Base-by-base conservation (phyloP, 2,329 filamentous ascomycete species). In the Magnaporthiopsis incrustans region DNA sequence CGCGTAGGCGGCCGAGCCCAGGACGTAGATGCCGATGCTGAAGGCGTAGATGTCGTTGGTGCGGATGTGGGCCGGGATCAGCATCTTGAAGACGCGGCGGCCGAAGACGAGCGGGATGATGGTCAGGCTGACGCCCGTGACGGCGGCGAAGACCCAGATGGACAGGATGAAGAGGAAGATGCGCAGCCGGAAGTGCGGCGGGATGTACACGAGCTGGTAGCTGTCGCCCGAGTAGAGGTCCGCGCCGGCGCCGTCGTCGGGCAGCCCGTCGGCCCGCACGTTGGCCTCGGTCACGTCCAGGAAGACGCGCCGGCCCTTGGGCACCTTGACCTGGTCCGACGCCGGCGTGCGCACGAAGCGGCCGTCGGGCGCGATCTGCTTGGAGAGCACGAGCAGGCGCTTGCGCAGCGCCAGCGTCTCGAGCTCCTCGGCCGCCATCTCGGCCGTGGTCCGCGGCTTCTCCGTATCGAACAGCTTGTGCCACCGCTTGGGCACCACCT, bases 1-100 rank as follows among this genome's bases (percentile, higher is more conserved):
- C 57, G 83, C 76, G 73, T 93, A 96, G 3, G 84, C 78, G 1
- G 85, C 71, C 4, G 85, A 86, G 14, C 90, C 91, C 5, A 97
- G 80, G 32, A 92, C 79, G 73, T 96, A 97, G 57, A 96, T 83
- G 18, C 95, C 95, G 35, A 95, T 87, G 63, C 92, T 96, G 74
- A 97, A 97, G 15, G 95, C 94, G 71, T 99, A 98, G 32, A 99
- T 90, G 74, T 99, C 95, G 75, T 98, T 99, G 72, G 94, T 89
- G 57, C 85, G 85, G 60, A 90, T 84, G 66, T 90, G 83, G 0
- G 81, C 77, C 5, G 92, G 91, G 57, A 97, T 85, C 44, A 93
- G 77, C 33, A 82, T 78, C 60, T 87, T 86, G 72, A 97, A 90
- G 66, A 98, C 82, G 65, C 82, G 82, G 33, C 95, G 89, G 2